These are phyloP conservation scores for Elsinoe fawcettii DNA, from an alignment of 2,329 filamentous ascomycete genomes.

Conservation along the genomic window DNA sequence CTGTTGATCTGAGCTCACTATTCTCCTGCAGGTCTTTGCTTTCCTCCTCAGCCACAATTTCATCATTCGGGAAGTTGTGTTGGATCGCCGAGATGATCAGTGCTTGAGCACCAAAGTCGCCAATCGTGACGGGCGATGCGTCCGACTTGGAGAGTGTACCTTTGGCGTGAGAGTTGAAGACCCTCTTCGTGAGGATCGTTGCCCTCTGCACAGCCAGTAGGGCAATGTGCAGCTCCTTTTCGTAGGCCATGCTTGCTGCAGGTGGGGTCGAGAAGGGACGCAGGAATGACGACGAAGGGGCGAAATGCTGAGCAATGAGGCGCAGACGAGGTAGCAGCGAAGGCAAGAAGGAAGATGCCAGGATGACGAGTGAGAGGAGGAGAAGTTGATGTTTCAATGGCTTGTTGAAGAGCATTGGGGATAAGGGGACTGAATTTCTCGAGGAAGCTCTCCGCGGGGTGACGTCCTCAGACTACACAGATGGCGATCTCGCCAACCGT, in stretches of 20 bases:
- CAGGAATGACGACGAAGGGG: constrained; percentile 13
- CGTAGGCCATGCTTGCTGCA: constrained; percentile 50
- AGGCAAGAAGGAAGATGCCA: constrained; percentile 37
- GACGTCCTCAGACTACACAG: constrained; percentile 9
- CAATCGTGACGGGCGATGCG: constrained; percentile 93
- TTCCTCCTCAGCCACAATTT: constrained; percentile 93
- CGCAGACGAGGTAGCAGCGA: constrained; percentile 37
- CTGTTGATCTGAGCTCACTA: constrained; percentile 58
- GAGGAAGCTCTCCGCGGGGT: not conserved
- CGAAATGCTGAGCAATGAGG: constrained; percentile 30
- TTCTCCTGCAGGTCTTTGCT: constrained; percentile 70
- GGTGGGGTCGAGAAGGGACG: constrained; percentile 20
- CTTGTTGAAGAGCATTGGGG: not conserved
- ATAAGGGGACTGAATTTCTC: not conserved
- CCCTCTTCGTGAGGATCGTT: constrained; percentile 64
- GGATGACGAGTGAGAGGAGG: constrained; percentile 29
- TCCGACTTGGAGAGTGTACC: constrained; percentile 92
- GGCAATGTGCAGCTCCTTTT: constrained; percentile 71
- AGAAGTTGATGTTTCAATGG: constrained; percentile 12
- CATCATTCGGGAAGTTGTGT: constrained; percentile 81
- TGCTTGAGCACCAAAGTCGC: constrained; percentile 95
- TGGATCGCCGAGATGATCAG: constrained; percentile 87
- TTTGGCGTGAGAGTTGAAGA: constrained; percentile 84
- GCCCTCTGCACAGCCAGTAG: constrained; percentile 85
- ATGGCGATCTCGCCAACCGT: not conserved